Base-by-base conservation (phyloP, 176 grass and related monocot genomes). In the Hyparrhenia diplandra region DNA sequence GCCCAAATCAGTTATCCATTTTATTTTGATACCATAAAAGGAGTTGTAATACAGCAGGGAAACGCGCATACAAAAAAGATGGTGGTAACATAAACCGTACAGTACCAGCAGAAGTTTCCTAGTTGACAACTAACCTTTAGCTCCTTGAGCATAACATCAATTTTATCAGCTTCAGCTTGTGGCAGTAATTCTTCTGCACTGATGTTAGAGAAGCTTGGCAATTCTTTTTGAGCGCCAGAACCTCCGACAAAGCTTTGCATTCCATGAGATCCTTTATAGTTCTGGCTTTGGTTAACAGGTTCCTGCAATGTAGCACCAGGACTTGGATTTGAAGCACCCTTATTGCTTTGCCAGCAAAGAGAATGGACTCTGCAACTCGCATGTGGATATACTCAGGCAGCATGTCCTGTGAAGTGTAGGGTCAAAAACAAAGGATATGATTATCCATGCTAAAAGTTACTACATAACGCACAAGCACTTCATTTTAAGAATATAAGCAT, bases 341-440 rank as follows among this genome's bases (percentile, higher is more conserved):
- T 81, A 99, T 82, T 76, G 96, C 96, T 95, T 98, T 98, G 51
- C 96, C 96, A 78, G 96, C 78, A 20, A 98, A 98, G 51, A 98
- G 90, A 90, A 98, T 95, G 61, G 92, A 98, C 89, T 98, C 90
- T 64, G 92, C 96, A 87, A 98, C 84, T 84, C 82, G 79, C 92
- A 99, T 95, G 73, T 95, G 84, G 85, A 95, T 88, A 90, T 99
- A 99, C 64, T 95, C 96, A 13, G 96, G 96, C 67, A 95, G 70
- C 92, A 95, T 99, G 75, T 95, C 96, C 96, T 99, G 75, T 65
- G 20, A 88, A 87, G 72, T 87, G 51, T 45, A 6, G 64, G 69
- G 20, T 61, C 13, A 85, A 83, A 83, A 72, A 89, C 17, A 59
- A 69, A 36, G 24, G 10, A 86, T 71, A 86, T 84, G 35, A 88